A percentile compares a stretch with the other conserved stretches of the same genome.
These are phyloP conservation scores for Alternaria sp. DNA, from an alignment of 2,329 filamentous ascomycete genomes.

Conservation along the genomic window DNA sequence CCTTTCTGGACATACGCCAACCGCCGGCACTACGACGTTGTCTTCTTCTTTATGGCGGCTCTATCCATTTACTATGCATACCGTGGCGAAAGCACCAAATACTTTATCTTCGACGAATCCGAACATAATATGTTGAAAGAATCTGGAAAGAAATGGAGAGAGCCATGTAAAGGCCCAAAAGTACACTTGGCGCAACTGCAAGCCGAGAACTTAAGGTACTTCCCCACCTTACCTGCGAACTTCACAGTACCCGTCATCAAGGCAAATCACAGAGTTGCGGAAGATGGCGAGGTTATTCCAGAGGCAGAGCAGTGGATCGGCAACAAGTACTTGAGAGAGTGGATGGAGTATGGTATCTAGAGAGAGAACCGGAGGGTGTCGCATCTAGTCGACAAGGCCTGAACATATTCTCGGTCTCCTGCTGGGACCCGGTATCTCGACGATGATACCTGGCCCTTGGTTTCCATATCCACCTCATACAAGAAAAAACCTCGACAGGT, in stretches of 20 bases:
- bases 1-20: neutral
- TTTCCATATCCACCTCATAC: neutral
- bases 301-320: neutral
- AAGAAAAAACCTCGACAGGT: too few species aligned
- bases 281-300: neutral
- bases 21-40: neutral
- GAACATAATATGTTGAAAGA: neutral
- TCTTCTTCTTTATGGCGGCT: neutral
- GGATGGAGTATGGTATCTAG: neutral
- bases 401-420: neutral
- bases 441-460: neutral
- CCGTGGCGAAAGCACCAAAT: neutral
- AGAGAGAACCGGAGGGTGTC: neutral
- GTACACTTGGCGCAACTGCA: neutral
- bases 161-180: neutral
- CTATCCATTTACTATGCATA: neutral
- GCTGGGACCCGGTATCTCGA: neutral
- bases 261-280: neutral
- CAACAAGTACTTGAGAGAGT: neutral
- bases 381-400: neutral
- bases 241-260: neutral
- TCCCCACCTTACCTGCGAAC: neutral
- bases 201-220: neutral
- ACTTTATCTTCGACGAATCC: neutral
- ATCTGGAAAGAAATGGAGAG: neutral